phyloP scores from a whole-genome alignment of 768 basidiomycete species.

The Russula emetica region DNA sequence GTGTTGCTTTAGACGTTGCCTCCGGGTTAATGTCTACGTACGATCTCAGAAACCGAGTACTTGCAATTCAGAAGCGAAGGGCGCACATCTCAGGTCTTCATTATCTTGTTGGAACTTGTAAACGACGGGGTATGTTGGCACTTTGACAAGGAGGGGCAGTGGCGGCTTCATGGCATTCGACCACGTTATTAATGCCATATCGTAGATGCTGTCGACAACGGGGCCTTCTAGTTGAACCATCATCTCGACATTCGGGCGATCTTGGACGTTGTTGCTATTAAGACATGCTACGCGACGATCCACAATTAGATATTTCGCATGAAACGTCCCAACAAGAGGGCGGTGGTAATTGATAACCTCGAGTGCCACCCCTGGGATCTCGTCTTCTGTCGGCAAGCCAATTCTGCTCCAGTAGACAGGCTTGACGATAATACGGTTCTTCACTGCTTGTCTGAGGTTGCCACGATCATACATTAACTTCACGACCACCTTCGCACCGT shows the following conservation, averaged over 20 bases:
- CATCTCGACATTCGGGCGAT: conserved; percentile 51
- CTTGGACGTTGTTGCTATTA: conserved; percentile 67
- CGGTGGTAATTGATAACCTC: conserved; percentile 57
- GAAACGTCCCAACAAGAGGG: conserved; percentile 62
- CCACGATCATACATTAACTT: conserved; percentile 72
- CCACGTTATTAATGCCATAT: conserved; percentile 64
- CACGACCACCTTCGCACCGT: conserved; percentile 48
- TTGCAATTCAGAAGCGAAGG: conserved; percentile 9
- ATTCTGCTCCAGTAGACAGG: conserved; percentile 46
- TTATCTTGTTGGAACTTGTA: conserved; percentile 43
- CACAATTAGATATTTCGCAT: conserved; percentile 65
- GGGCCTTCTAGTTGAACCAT: conserved; percentile 69
- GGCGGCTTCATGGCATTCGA: conserved; percentile 45
- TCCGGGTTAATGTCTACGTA: conserved; percentile 15
- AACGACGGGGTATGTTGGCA: conserved; percentile 33
- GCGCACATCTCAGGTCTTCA: conserved; percentile 30
- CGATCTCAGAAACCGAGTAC: not conserved
- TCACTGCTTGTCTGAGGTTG: conserved; percentile 47
- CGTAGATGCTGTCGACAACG: conserved; percentile 65
- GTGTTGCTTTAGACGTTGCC: conserved; percentile 5
- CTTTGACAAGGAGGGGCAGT: conserved; percentile 40
- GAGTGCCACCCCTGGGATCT: conserved; percentile 57
- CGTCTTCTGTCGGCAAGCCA: conserved; percentile 47
- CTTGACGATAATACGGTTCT: conserved; percentile 46
- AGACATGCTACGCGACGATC: conserved; percentile 63